Conservation (phyloP, 2,329 filamentous ascomycete species). For the Aspergillus clavatus region DNA sequence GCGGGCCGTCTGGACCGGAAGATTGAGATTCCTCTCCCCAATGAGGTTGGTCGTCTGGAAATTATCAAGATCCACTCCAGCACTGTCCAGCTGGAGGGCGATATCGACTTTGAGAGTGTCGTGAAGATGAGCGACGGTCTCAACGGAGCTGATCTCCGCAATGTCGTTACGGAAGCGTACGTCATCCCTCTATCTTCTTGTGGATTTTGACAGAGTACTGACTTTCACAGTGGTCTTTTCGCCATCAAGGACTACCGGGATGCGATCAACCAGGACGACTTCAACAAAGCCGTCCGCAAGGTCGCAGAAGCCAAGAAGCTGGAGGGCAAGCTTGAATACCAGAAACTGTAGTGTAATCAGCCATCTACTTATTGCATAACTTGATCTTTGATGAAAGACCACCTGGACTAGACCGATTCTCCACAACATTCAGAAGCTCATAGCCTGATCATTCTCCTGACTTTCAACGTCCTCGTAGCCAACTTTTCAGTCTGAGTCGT, state of each 20-base stretch:
- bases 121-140: constrained; percentile 99
- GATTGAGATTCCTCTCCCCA: constrained; percentile 95
- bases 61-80: constrained; percentile 96
- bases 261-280: constrained; percentile 94
- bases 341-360: constrained; percentile 66
- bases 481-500: too few species aligned
- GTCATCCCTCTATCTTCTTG: constrained; percentile 37
- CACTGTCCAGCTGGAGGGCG: constrained; percentile 81
- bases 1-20: constrained; percentile 93
- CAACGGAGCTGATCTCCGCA: constrained; percentile 94
- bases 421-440: too few species aligned
- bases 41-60: constrained; percentile 92
- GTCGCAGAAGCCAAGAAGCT: constrained; percentile 96
- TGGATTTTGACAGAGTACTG: constrained; percentile 8
- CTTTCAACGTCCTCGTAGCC: too few species aligned
- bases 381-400: too few species aligned
- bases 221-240: constrained; percentile 68
- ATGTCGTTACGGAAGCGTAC: constrained; percentile 97
- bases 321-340: constrained; percentile 96
- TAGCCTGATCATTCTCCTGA: too few species aligned
- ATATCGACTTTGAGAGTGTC: constrained; percentile 97
- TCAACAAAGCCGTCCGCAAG: constrained; percentile 98
- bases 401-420: too few species aligned
- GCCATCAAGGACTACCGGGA: constrained; percentile 98
- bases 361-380: constrained; percentile 5